Percentiles rank a stretch among this genome's conserved stretches.
These are phyloP conservation scores for Botrytis paeoniae DNA, from an alignment of 2,329 filamentous ascomycete genomes.

Conservation along the genomic window DNA sequence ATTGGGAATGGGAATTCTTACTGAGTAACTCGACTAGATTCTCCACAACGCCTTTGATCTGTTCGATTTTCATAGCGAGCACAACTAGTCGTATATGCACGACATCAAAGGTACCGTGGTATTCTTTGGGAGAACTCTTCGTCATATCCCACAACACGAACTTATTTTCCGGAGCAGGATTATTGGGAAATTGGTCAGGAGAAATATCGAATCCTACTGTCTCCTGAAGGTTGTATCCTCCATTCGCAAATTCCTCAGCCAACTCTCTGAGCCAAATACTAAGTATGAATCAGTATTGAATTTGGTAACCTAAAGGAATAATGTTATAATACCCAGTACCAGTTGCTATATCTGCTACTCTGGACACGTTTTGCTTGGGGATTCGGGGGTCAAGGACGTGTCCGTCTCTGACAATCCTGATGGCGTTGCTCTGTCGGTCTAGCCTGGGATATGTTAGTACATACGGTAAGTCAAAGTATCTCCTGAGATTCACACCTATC, in stretches of 20 bases:
- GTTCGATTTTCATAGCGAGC: not conserved
- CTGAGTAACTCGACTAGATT: not conserved
- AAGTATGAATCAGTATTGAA: not conserved
- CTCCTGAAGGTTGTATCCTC: not conserved
- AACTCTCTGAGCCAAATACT: not conserved
- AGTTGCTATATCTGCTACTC: slow-evolving; percentile 1
- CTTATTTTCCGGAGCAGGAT: not conserved
- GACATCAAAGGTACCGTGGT: not conserved
- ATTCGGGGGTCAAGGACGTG: slow-evolving; percentile 1
- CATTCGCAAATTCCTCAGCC: not conserved
- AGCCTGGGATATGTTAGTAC: not conserved
- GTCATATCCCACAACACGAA: not conserved
- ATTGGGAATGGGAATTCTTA: not conserved
- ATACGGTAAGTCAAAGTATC: not conserved
- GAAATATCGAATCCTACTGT: not conserved
- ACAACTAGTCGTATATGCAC: not conserved
- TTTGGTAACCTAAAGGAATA: not conserved
- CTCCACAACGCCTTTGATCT: not conserved
- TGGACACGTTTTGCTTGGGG: not conserved
- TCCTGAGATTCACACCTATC: not conserved
- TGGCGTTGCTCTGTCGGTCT: not conserved
- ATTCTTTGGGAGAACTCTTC: not conserved
- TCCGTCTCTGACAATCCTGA: not conserved
- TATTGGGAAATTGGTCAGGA: not conserved
- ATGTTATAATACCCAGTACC: not conserved